These are phyloP conservation scores for Hyaloscypha variabilis DNA, from an alignment of 495 filamentous ascomycete genomes.

Conservation along the genomic window DNA sequence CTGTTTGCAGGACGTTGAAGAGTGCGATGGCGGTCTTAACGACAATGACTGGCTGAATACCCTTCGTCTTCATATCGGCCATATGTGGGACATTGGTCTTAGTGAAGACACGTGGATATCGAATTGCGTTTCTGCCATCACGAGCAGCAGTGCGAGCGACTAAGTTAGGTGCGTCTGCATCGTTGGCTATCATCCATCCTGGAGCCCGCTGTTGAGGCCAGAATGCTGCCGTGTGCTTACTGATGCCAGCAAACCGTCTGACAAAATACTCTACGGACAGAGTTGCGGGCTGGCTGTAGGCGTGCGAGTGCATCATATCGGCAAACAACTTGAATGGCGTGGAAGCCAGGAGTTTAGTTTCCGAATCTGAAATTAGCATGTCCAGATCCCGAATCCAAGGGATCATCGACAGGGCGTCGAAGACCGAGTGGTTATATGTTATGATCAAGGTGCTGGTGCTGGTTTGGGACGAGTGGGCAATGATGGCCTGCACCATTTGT, in stretches of 20 bases:
- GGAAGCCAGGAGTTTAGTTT: background rate
- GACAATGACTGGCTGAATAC: constrained; percentile 1
- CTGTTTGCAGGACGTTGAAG: background rate
- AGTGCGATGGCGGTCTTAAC: constrained; percentile 7
- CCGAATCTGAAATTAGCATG: background rate
- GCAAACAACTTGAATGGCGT: constrained; percentile 2
- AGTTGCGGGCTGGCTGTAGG: background rate
- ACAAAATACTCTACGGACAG: background rate
- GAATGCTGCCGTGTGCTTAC: background rate
- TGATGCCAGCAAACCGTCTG: background rate
- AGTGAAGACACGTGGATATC: background rate
- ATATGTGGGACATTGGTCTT: background rate
- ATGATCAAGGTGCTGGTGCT: background rate
- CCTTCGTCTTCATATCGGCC: background rate
- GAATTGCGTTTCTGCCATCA: background rate
- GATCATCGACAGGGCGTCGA: constrained; percentile 1
- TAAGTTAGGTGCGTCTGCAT: background rate
- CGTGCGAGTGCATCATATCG: background rate
- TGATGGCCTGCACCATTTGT: background rate
- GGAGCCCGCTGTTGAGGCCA: constrained; percentile 5
- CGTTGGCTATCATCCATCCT: constrained; percentile 4
- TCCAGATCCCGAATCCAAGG: constrained; percentile 6
- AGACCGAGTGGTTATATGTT: constrained; percentile 2
- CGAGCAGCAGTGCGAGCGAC: background rate
- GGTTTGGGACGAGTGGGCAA: background rate